Conservation (phyloP, 1,284 basidiomycete genomes). For the Ustilago bromivora region DNA sequence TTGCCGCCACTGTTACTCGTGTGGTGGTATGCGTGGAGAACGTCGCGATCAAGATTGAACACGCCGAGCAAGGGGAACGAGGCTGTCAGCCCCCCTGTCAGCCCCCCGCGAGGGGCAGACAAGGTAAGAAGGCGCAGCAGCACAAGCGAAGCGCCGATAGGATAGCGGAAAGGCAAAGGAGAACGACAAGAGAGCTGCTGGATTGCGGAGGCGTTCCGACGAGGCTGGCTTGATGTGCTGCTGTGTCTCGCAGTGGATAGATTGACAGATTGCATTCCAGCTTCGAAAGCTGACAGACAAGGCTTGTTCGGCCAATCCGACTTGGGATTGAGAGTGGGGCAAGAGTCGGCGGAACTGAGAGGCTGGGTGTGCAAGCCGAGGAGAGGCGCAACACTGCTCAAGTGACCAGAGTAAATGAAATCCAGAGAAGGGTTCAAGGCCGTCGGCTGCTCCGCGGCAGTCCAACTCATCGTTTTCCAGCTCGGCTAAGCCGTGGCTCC, state of each 20-base stretch:
- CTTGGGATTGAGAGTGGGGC: too few relatives aligned
- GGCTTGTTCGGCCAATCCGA: too few relatives aligned
- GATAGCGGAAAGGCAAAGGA: background rate
- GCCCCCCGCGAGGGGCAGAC: background rate
- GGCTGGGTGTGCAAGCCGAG: slow-evolving; percentile 4
- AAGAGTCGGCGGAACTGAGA: slow-evolving; percentile 6
- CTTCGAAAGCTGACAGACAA: too few relatives aligned
- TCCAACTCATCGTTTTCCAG: too few relatives aligned
- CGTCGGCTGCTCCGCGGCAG: slow-evolving; percentile 3
- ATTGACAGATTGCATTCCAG: too few relatives aligned
- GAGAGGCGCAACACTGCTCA: background rate
- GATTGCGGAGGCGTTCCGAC: too few relatives aligned
- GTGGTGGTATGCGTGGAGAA: background rate
- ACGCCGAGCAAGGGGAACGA: too few relatives aligned
- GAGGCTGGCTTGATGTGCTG: too few relatives aligned
- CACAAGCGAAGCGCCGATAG: slow-evolving; percentile 1
- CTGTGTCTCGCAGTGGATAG: too few relatives aligned
- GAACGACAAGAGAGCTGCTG: background rate
- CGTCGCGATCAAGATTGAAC: background rate
- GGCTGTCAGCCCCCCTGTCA: too few relatives aligned
- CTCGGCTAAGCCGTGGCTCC: background rate
- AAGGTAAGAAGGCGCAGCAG: background rate
- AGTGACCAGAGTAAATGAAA: background rate
- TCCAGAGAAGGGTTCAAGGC: background rate
- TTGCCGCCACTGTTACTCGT: slow-evolving; percentile 28